phyloP scores from a whole-genome alignment of 345 rosid genomes.

The Brassica rapa region DNA sequence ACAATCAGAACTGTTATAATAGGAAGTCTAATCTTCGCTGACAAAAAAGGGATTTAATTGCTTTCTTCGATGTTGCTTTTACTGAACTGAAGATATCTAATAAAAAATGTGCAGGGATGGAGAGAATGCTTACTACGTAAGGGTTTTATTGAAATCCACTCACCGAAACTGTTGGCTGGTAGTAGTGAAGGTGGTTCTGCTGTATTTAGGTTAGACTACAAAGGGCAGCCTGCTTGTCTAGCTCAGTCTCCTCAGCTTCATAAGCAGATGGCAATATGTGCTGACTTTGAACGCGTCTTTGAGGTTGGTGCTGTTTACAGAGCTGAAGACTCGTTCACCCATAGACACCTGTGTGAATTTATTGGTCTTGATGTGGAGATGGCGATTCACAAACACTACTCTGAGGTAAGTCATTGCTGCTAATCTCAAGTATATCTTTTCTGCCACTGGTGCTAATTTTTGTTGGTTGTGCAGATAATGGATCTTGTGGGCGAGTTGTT shows the following conservation, averaged over 20 bases:
- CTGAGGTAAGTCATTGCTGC: background rate
- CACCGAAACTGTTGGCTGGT: background rate
- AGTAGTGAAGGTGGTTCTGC: slow-evolving; percentile 4
- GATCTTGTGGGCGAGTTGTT: background rate
- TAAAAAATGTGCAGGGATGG: background rate
- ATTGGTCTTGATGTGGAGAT: slow-evolving; percentile 81
- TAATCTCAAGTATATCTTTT: background rate
- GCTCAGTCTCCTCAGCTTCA: slow-evolving; percentile 16
- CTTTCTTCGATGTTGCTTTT: background rate
- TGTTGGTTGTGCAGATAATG: background rate
- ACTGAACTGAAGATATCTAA: background rate
- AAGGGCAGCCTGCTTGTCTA: background rate
- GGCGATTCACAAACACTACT: slow-evolving; percentile 44
- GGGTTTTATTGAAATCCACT: background rate
- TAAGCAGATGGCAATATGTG: slow-evolving; percentile 45
- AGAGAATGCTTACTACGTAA: background rate
- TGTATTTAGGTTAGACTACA: background rate
- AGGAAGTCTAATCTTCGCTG: background rate
- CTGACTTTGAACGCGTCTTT: slow-evolving; percentile 66
- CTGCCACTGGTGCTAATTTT: background rate
- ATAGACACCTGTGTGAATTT: slow-evolving; percentile 74
- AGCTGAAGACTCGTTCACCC: slow-evolving; percentile 80
- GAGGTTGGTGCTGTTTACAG: slow-evolving; percentile 85
- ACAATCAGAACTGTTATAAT: background rate
- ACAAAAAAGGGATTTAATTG: background rate